Base-by-base conservation (phyloP, 176 grass and related monocot species). In the Calamus simplicifolius region DNA sequence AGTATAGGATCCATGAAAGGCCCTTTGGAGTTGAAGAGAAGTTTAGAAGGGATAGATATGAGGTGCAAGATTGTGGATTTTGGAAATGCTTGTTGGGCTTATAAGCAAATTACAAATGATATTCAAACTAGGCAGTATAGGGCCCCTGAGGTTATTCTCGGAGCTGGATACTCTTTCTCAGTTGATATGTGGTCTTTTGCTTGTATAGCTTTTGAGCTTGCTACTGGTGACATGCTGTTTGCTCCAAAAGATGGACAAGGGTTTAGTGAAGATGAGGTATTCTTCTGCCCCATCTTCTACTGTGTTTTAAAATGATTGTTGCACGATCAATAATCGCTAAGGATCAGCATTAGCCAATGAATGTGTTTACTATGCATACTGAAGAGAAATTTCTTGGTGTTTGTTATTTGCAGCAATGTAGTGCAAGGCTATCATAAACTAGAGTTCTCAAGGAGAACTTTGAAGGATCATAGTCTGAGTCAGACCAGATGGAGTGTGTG, bases 51-150 rank as follows among this genome's bases (percentile, higher is more conserved):
- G 14, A 69, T 97, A 58, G 82, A 81, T 59, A 61, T 97, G 69
- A 72, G 80, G 61, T 97, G 92, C 75, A 97, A 97, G 81, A 78
- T 97, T 56, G 92, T 97, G 4, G 92, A 97, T 85, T 85, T 97
- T 19, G 92, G 92, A 30, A 97, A 90, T 29, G 86, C 86, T 17
- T 84, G 87, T 71, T 89, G 78, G 80, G 75, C 38, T 26, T 50
- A 82, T 81, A 81, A 85, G 69, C 80, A 91, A 54, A 60, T 69
- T 50, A 43, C 71, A 57, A 78, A 81, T 60, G 83, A 87, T 69
- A 96, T 96, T 63, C 91, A 96, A 68, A 96, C 91, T 54, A 90
- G 86, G 69, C 86, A 96, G 61, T 96, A 96, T 30, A 79, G 91
- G 67, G 80, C 86, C 48, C 82, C 91, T 5, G 91, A 96, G 77